A percentile compares a stretch with the other conserved stretches of the same genome.
Conservation (phyloP, 2,329 filamentous ascomycete species). For the Alternaria ethzedia region DNA sequence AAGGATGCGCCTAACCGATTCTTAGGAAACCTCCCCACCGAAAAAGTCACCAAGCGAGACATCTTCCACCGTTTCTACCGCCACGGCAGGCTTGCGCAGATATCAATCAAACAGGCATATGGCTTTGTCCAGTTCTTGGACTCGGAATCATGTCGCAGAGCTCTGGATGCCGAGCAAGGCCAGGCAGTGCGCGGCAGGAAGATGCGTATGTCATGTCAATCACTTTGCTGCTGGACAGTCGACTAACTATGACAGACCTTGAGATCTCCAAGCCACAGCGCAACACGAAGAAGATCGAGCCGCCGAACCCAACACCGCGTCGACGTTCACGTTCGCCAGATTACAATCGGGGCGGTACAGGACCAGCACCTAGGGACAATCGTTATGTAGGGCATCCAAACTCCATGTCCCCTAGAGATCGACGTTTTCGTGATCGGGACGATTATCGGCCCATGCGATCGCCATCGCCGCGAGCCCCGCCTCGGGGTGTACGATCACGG, state of each 20-base stretch:
- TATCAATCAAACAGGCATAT: conserved; percentile 95
- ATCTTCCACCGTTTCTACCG: conserved; percentile 89
- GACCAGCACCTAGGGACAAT: conserved; percentile 56
- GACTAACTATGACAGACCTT: conserved; percentile 67
- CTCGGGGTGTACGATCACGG: conserved; percentile 45
- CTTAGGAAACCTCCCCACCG: conserved; percentile 85
- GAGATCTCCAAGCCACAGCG: conserved; percentile 90
- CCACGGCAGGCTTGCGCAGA: conserved; percentile 87
- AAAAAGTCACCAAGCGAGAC: conserved; percentile 91
- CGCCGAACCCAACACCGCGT: conserved; percentile 44
- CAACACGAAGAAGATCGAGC: conserved; percentile 67
- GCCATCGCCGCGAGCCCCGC: conserved; percentile 52
- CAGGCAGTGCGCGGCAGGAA: conserved; percentile 84
- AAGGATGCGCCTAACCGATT: conserved; percentile 17
- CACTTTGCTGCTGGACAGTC: neutral
- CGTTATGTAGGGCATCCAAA: conserved; percentile 46
- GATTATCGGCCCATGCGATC: conserved; percentile 62
- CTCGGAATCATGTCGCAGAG: conserved; percentile 72
- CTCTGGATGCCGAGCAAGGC: conserved; percentile 80
- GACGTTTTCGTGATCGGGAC: conserved; percentile 63
- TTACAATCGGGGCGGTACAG: conserved; percentile 55
- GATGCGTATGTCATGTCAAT: conserved; percentile 72
- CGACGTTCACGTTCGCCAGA: conserved; percentile 70
- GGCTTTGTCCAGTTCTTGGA: conserved; percentile 95
- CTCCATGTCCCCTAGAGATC: conserved; percentile 54